A percentile compares a stretch with the other conserved stretches of the same genome.
phyloP scores from a whole-genome alignment of 441 rosid genomes.

The Corymbia calophylla region DNA sequence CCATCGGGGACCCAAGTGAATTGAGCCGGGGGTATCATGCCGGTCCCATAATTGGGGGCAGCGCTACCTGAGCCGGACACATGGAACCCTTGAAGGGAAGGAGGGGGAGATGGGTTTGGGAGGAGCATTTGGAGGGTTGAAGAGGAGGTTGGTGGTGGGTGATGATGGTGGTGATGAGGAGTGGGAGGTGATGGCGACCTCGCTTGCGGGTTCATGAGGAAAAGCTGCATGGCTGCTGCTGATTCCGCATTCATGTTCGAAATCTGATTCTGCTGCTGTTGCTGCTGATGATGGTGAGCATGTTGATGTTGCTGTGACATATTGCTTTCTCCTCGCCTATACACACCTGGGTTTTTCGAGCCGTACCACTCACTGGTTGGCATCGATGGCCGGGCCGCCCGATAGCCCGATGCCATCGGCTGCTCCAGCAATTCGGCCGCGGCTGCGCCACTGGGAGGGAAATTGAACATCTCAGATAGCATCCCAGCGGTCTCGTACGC shows the following conservation, averaged over 20 bases:
- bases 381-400: background rate
- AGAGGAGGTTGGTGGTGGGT: conserved; percentile 24
- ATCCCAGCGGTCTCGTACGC: conserved; percentile 78
- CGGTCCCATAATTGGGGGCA: conserved; percentile 22
- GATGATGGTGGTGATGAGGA: conserved; percentile 5
- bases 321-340: background rate
- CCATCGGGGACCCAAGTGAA: conserved; percentile 63
- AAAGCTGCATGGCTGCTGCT: conserved; percentile 90
- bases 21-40: conserved; percentile 21
- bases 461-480: conserved; percentile 92
- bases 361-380: background rate
- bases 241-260: conserved; percentile 57
- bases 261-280: conserved; percentile 34
- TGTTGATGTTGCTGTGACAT: conserved; percentile 21
- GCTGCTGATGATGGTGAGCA: conserved; percentile 6
- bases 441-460: conserved; percentile 27
- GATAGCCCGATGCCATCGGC: conserved; percentile 32
- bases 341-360: background rate
- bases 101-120: conserved; percentile 38
- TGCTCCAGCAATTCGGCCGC: conserved; percentile 43
- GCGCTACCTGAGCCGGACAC: conserved; percentile 21
- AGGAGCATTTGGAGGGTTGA: conserved; percentile 82
- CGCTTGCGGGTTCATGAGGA: conserved; percentile 68
- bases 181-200: conserved; percentile 55
- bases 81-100: conserved; percentile 36